These are phyloP conservation scores for Coemansia sp. DNA, from an alignment of 192 early-diverging fungal species.

Conservation along the genomic window DNA sequence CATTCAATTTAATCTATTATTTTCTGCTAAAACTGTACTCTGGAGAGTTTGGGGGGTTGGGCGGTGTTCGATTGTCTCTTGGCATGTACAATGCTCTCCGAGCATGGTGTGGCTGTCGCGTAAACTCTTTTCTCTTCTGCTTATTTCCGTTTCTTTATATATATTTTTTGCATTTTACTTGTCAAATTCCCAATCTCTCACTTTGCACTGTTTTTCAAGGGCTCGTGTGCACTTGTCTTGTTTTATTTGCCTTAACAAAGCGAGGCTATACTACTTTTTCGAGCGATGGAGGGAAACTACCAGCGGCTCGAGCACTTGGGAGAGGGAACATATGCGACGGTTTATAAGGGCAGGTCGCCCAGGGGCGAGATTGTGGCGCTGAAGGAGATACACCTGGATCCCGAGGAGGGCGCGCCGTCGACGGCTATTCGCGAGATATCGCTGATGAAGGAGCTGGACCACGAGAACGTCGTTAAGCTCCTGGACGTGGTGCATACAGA, in stretches of 20 bases:
- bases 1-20: neutral
- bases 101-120: neutral
- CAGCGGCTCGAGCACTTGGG: constrained; percentile 90
- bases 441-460: constrained; percentile 94
- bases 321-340: constrained; percentile 95
- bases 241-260: neutral
- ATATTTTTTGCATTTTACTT: constrained; percentile 10
- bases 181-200: constrained; percentile 6
- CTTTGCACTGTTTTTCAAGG: neutral
- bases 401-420: constrained; percentile 92
- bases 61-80: neutral
- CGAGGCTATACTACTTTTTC: neutral
- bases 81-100: neutral
- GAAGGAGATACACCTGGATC: constrained; percentile 92
- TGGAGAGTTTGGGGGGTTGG: neutral
- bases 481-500: constrained; percentile 86
- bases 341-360: constrained; percentile 81
- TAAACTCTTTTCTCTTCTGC: constrained; percentile 1
- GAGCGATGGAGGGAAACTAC: constrained; percentile 59
- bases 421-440: constrained; percentile 99
- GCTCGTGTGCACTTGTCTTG: neutral
- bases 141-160: neutral
- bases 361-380: constrained; percentile 90
- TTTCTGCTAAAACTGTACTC: neutral
- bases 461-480: constrained; percentile 86